Evolutionary conservation across 1,284 basidiomycete genomes (phyloP).

Genomic region (Malassezia nana): DNA sequence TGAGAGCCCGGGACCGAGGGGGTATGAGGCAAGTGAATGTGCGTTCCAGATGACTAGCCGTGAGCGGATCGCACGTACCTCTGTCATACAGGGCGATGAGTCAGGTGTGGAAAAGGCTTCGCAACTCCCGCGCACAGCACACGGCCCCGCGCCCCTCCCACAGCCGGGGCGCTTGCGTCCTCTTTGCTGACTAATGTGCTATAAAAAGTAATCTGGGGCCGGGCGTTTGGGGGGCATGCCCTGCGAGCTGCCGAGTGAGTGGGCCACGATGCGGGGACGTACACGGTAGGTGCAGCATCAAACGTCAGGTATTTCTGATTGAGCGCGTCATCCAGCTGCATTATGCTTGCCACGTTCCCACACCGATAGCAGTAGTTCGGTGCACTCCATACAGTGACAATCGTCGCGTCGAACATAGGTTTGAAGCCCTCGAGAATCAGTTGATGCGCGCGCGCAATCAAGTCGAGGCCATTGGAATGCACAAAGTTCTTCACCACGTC

Average conservation of each 20-base stretch:
- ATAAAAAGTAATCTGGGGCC: slow-evolving; percentile 41
- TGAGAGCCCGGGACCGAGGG: not conserved
- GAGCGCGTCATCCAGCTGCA: slow-evolving; percentile 41
- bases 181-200: slow-evolving; percentile 2
- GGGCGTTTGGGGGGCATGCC: slow-evolving; percentile 41
- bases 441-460: slow-evolving; percentile 93
- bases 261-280: not conserved
- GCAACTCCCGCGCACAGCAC: not conserved
- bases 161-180: not conserved
- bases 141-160: not conserved
- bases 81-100: not conserved
- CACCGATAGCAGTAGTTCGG: slow-evolving; percentile 86
- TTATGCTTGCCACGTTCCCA: slow-evolving; percentile 42
- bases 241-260: slow-evolving; percentile 18
- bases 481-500: slow-evolving; percentile 84
- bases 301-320: slow-evolving; percentile 46
- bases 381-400: slow-evolving; percentile 97
- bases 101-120: not conserved
- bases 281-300: slow-evolving; percentile 38
- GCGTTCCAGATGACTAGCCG: not conserved
- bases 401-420: slow-evolving; percentile 88
- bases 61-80: not conserved
- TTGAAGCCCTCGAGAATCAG: slow-evolving; percentile 96
- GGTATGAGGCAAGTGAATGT: not conserved
- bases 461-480: slow-evolving; percentile 81